Conservation (phyloP, 352 stramenopile genomes). For the Phytophthora meadii region DNA sequence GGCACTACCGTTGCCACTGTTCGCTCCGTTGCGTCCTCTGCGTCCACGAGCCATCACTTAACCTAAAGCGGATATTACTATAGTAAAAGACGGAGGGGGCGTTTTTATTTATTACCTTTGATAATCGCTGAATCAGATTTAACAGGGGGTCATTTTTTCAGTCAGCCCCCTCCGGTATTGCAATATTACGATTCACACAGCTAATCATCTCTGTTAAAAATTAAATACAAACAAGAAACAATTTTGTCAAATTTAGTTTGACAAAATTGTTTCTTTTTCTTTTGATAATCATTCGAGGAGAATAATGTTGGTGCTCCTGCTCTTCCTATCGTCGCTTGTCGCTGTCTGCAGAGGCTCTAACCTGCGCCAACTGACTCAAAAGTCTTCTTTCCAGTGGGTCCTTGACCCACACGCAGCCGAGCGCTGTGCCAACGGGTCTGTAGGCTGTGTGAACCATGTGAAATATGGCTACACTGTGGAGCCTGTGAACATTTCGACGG, state of each 20-base stretch:
- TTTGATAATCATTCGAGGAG: too few species aligned
- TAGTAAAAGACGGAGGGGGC: slow-evolving; percentile 3
- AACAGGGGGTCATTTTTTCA: not conserved
- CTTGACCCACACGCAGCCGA: slow-evolving; percentile 50
- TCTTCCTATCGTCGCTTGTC: slow-evolving; percentile 4
- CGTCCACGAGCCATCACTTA: slow-evolving; percentile 48
- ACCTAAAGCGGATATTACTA: not conserved
- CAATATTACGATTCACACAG: too few species aligned
- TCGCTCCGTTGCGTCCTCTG: slow-evolving; percentile 34
- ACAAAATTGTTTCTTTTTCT: too few species aligned
- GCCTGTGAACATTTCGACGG: slow-evolving; percentile 46
- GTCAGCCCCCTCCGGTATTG: too few species aligned
- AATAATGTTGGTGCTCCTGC: slow-evolving; percentile 16
- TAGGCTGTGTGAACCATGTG: slow-evolving; percentile 54
- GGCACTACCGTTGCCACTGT: slow-evolving; percentile 17
- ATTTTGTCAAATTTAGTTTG: too few species aligned
- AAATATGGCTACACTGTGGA: slow-evolving; percentile 60
- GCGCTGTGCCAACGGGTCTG: slow-evolving; percentile 35
- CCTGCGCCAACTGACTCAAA: slow-evolving; percentile 12
- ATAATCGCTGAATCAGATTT: slow-evolving; percentile 11
- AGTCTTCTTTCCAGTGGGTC: slow-evolving; percentile 49
- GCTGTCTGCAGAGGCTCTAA: not conserved
- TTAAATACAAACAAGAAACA: too few species aligned
- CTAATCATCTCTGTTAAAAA: too few species aligned
- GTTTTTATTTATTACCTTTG: slow-evolving; percentile 15